phyloP scores from a whole-genome alignment of 768 basidiomycete genomes.

The Hygrophorus pudorinus region DNA sequence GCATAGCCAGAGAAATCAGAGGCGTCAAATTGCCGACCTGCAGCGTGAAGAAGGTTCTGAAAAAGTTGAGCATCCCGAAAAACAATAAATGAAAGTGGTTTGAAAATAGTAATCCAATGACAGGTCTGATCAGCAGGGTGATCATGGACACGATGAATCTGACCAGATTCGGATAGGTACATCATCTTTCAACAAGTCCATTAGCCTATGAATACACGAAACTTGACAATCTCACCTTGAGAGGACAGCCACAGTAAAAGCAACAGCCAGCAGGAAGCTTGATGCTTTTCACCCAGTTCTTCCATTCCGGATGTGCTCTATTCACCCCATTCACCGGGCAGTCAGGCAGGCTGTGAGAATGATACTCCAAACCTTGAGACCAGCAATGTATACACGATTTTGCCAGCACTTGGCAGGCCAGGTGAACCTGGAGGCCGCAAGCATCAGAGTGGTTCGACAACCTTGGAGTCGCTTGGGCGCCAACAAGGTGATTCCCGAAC shows the following conservation, averaged over 20 bases:
- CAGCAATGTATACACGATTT: conserved; percentile 1
- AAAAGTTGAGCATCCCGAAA: not conserved
- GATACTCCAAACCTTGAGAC: not conserved
- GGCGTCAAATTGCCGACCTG: not conserved
- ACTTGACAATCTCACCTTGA: not conserved
- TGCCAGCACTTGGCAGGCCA: not conserved
- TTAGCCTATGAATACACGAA: not conserved
- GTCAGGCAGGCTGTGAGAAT: not conserved
- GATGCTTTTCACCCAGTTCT: not conserved
- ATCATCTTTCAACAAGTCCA: not conserved
- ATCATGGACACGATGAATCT: not conserved
- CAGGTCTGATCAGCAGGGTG: not conserved
- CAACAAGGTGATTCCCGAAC: not conserved
- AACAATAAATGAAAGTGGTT: not conserved
- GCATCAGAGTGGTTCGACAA: not conserved
- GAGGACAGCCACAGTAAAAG: conserved; percentile 1
- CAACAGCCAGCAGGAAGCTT: not conserved
- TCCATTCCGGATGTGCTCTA: not conserved
- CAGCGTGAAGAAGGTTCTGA: not conserved
- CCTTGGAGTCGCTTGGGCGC: not conserved
- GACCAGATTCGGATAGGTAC: not conserved
- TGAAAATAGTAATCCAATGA: conserved; percentile 1
- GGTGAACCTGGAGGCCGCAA: not conserved
- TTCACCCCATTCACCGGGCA: not conserved
- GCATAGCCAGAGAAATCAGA: not conserved